Base-by-base conservation (phyloP, 306 rosid genomes). In the Vigna angularis region DNA sequence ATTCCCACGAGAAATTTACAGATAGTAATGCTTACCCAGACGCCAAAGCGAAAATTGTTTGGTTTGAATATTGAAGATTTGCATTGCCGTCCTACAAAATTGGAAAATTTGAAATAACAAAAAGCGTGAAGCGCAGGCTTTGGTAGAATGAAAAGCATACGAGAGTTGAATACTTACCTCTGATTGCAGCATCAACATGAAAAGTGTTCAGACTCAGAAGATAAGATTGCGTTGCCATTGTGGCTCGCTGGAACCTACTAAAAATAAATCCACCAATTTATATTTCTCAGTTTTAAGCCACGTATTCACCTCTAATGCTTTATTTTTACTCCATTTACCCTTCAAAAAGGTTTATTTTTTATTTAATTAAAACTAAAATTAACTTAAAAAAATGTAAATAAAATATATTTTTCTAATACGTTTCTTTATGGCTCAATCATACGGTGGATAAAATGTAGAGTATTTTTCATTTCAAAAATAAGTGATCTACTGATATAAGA, bases 161-260 rank as follows among this genome's bases (percentile, higher is more conserved):
- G 61, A 66, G 36, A 66, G 26, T 24, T 5, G 70, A 72, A 57
- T 24, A 9, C 17, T 10, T 70, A 84, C 87, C 85, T 38, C 30
- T 49, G 72, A 64, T 59, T 71, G 9, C 66, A 1, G 77, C 18
- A 72, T 14, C 57, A 45, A 45, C 17, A 42, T 63, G 69, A 70
- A 80, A 28, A 55, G 82, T 65, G 79, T 66, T 80, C 7, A 84
- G 73, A 72, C 58, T 71, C 16, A 76, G 69, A 80, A 80, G 79
- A 75, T 76, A 84, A 71, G 87, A 65, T 80, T 80, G 84, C 30
- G 82, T 80, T 26, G 86, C 86, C 86, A 79, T 83, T 44, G 53
- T 18, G 53, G 16, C 53, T 18, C 72, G 52, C 17, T 10, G 13
- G 16, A 30, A 64, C 50, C 9, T 42, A 42, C 32, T 40, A 42